phyloP scores from a whole-genome alignment of 2,329 filamentous ascomycete genomes.

The Rutstroemia sp. region DNA sequence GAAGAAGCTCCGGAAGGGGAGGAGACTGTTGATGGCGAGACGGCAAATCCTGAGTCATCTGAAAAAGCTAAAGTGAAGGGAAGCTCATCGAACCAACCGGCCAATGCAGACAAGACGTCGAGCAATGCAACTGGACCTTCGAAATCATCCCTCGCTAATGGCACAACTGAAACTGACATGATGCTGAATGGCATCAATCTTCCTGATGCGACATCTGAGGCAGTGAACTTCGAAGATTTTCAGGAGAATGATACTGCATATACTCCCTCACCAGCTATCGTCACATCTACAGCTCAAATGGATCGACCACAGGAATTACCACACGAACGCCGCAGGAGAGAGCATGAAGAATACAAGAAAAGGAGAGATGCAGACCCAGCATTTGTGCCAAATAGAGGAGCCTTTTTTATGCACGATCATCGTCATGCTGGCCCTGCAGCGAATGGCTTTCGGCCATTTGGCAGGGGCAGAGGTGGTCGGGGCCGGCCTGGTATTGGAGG shows the following conservation, averaged over 20 bases:
- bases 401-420: conserved; percentile 97
- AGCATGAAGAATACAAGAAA: conserved; percentile 86
- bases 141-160: conserved; percentile 35
- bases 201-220: conserved; percentile 20
- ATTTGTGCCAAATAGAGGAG: conserved; percentile 88
- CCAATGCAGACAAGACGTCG: conserved; percentile 23
- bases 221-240: conserved; percentile 29
- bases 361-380: conserved; percentile 83
- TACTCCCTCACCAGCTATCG: conserved; percentile 24
- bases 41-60: conserved; percentile 40
- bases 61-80: conserved; percentile 27
- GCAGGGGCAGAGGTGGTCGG: conserved; percentile 51
- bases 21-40: conserved; percentile 57
- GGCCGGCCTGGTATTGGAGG: conserved; percentile 50
- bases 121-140: conserved; percentile 29
- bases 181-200: conserved; percentile 45
- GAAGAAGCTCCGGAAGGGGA: conserved; percentile 52
- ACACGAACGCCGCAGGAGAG: conserved; percentile 66
- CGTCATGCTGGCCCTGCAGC: conserved; percentile 68
- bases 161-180: conserved; percentile 43
- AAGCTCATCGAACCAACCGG: conserved; percentile 28
- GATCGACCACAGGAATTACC: conserved; percentile 46
- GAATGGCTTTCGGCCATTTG: conserved; percentile 70
- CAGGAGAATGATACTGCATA: conserved; percentile 22
- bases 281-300: conserved; percentile 33